phyloP scores from a whole-genome alignment of 352 stramenopile species.

The Phytophthora brassicae region DNA sequence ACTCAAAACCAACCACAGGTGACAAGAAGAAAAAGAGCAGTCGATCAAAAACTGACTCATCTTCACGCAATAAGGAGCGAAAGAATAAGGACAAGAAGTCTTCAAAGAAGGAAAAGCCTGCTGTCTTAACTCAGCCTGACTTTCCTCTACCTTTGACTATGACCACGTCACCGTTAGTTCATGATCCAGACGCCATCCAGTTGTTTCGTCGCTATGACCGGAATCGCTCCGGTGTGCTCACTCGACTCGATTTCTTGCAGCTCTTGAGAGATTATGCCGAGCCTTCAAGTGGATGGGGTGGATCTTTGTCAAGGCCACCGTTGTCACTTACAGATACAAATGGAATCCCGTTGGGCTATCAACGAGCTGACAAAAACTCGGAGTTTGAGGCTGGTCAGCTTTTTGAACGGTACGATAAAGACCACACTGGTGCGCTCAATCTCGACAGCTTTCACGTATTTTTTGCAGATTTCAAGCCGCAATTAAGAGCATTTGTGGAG shows the following conservation, averaged over 20 bases:
- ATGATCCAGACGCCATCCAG: conserved; percentile 73
- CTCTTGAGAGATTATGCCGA: conserved; percentile 69
- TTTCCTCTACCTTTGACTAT: background rate
- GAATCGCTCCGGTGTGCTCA: conserved; percentile 50
- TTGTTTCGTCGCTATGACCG: conserved; percentile 81
- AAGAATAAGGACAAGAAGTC: conserved; percentile 48
- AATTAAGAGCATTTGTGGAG: conserved; percentile 65
- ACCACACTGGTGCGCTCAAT: conserved; percentile 56
- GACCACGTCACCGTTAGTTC: background rate
- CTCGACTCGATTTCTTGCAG: conserved; percentile 67
- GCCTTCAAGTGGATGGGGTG: conserved; percentile 3
- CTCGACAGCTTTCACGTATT: conserved; percentile 73
- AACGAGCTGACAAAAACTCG: conserved; percentile 69
- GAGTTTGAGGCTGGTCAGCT: conserved; percentile 86
- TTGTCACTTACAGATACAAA: conserved; percentile 65
- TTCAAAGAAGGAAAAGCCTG: conserved; percentile 12
- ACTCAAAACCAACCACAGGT: conserved; percentile 9
- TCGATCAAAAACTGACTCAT: conserved; percentile 5
- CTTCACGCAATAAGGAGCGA: conserved; percentile 23
- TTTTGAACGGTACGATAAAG: conserved; percentile 78
- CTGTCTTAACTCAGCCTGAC: background rate
- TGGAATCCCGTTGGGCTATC: conserved; percentile 72
- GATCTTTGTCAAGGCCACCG: conserved; percentile 30
- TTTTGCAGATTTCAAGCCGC: conserved; percentile 70
- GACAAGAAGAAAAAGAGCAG: conserved; percentile 37